Evolutionary conservation across 139 green algal species (phyloP), one percentile per base, ranked within the genome.

Genomic region (Trebouxia sp.): DNA sequence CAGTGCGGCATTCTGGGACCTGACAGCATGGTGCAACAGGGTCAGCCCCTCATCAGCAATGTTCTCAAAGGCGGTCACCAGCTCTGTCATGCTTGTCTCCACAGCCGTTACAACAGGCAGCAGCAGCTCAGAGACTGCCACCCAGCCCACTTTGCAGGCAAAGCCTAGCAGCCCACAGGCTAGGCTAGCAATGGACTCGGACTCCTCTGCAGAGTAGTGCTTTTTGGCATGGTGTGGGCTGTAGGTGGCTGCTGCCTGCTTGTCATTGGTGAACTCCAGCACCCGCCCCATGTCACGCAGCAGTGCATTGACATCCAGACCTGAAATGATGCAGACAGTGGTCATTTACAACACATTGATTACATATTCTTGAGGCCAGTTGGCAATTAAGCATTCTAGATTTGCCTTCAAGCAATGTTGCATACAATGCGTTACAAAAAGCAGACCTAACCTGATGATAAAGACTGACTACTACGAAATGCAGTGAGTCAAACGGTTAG

Each of bases 1-100:
- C 76, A 91, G 51, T 14, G 77, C 45, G 10, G 75, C 42, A 65
- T 66, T 83, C 35, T 75, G 43, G 53, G 69, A 85, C 62, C 84
- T 80, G 42, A 91, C 87, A 24, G 83, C 86, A 45, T 84, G 80
- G 45, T 86, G 78, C 41, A 91, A 78, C 78, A 90, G 65, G 5
- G 78, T 77, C 50, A 91, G 77, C 38, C 75, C 81, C 42, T 53
- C 75, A 37, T 65, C 78, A 11, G 24, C 62, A 32, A 66, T 42
- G 7, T 76, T 41, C 42, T 90, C 75, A 37, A 75, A 37, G 7
- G 39, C 69, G 5, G 50, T 79, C 41, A 85, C 32, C 6, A 79
- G 83, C n/a, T 79, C 83, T 41, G 72, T 76, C 0, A 35, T 51
- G 17, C 47, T 67, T 0, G 7, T 26, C 10, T 20, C 15, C 50